Base-by-base conservation (phyloP, 345 rosid genomes). In the Populus deltoides region DNA sequence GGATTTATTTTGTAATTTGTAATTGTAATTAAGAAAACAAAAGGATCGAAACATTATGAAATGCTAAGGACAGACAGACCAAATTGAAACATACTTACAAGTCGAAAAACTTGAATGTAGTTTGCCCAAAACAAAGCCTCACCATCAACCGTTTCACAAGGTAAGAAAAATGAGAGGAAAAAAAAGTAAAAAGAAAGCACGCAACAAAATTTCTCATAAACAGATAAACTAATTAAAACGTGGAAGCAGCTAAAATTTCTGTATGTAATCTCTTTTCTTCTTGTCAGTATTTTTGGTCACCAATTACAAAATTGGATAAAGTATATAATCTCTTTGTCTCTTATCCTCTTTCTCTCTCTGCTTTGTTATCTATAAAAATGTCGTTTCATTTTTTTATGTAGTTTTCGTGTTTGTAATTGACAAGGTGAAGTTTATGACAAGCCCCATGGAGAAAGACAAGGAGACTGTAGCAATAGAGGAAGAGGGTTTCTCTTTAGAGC, bases 401-500 rank as follows among this genome's bases (percentile, higher is more conserved):
- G 3, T 41, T 70, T 38, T 70, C 27, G 72, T 59, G 29, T 59
- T 24, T 59, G 65, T 25, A 70, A 43, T 70, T 43, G 72, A 51
- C 69, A 57, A 66, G 71, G 71, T 11, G 35, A 74, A 83, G 73
- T 59, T 25, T 8, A 86, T 86, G 85, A 78, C 85, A 71, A 76
- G 73, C 80, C 72, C 75, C 16, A 72, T 45, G 68, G 81, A 86
- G 73, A 72, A 31, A 51, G 75, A 51, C 27, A 71, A 59, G 43
- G 70, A 75, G 62, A 59, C 73, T 24, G 33, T 39, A n/a, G 35
- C 63, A 38, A 77, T 75, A 3, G 87, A 86, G 70, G 84, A 79
- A 25, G 87, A 86, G 65, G 75, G 72, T 78, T 83, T 86, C 79
- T 80, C 87, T 68, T 63, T 86, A 77, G 89, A 86, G 79, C 87